Evolutionary conservation across 2,329 filamentous ascomycete species (phyloP).

Genomic region (Trichoderma aggressivum): DNA sequence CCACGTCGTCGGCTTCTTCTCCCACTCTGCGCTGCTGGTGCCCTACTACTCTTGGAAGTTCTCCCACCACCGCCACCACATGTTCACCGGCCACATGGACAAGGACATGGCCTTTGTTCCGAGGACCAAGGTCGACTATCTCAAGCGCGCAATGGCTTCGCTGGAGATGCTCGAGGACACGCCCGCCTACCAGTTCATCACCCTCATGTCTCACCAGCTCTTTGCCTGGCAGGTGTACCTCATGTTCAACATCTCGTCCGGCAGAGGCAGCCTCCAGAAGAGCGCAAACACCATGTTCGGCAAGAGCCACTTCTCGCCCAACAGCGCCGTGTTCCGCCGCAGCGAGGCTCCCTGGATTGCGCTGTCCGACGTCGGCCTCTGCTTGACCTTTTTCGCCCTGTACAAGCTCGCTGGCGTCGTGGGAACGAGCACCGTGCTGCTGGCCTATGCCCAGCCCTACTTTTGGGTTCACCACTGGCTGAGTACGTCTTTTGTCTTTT

Average conservation of each 20-base stretch:
- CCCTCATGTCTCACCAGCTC: slow-evolving; percentile 60
- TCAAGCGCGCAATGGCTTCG: slow-evolving; percentile 28
- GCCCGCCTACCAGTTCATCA: slow-evolving; percentile 52
- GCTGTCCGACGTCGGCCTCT: slow-evolving; percentile 58
- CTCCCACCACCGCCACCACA: slow-evolving; percentile 67
- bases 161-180: slow-evolving; percentile 61
- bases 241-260: slow-evolving; percentile 51
- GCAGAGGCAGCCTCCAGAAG: slow-evolving; percentile 1
- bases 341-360: slow-evolving; percentile 55
- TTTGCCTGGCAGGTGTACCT: slow-evolving; percentile 64
- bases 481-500: slow-evolving; percentile 45
- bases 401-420: slow-evolving; percentile 54
- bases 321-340: slow-evolving; percentile 57
- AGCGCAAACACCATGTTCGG: slow-evolving; percentile 30
- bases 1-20: slow-evolving; percentile 58
- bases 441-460: slow-evolving; percentile 63
- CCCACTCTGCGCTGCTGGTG: slow-evolving; percentile 64
- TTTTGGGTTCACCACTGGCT: slow-evolving; percentile 71
- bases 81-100: slow-evolving; percentile 63
- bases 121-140: slow-evolving; percentile 1
- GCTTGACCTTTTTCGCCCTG: slow-evolving; percentile 47
- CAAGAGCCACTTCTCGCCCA: slow-evolving; percentile 58
- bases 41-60: slow-evolving; percentile 74
- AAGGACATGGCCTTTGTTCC: slow-evolving; percentile 35
- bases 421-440: slow-evolving; percentile 43